Evolutionary conservation across 1,284 basidiomycete genomes (phyloP), one percentile per base, ranked within the genome.

Genomic region (Austroboletus novae-zelandiae): DNA sequence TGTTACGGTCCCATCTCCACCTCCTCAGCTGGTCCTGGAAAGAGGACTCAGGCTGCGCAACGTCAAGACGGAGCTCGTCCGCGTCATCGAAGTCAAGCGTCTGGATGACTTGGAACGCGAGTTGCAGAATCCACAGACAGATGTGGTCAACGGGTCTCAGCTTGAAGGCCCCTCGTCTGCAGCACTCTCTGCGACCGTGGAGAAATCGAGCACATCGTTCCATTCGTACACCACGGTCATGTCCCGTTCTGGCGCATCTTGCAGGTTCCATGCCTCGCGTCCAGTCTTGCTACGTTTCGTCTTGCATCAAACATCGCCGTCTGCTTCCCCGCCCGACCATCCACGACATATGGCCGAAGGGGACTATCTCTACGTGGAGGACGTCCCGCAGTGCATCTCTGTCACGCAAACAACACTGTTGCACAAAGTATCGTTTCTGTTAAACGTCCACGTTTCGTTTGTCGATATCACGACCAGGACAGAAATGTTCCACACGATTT

Each of bases 351-450:
- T 77, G 20, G 68, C 72, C 0, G 65, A 69, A n/a, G 63, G 61
- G 30, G 81, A 79, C 17, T 70, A 72, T 25, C 71, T 69, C 31
- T 71, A 75, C 40, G 66, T 73, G 50, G 80, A 83, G 40, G 74
- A 69, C 51, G 83, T 83, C 54, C 74, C 79, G 29, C 82, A 86
- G 52, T 85, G 83, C 57, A 74, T 81, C 8, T 79, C 84, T n/a
- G 86, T 91, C 61, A 84, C 87, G 1, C 89, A 91, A 65, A 68
- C 75, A 13, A 89, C 89, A 0, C 72, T 91, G 25, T 68, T 91
- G 37, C 89, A 91, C 62, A 73, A 76, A 18, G 78, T 91, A 17
- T 76, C 81, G 9, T 91, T 91, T 66, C 72, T 76, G 36, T 71
- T 91, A 39, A 76, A 80, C 53, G 67, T 89, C 27, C 77, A 82